Base-by-base conservation (phyloP, 2,329 filamentous ascomycete genomes). In the Zymoseptoria pseudotritici region DNA sequence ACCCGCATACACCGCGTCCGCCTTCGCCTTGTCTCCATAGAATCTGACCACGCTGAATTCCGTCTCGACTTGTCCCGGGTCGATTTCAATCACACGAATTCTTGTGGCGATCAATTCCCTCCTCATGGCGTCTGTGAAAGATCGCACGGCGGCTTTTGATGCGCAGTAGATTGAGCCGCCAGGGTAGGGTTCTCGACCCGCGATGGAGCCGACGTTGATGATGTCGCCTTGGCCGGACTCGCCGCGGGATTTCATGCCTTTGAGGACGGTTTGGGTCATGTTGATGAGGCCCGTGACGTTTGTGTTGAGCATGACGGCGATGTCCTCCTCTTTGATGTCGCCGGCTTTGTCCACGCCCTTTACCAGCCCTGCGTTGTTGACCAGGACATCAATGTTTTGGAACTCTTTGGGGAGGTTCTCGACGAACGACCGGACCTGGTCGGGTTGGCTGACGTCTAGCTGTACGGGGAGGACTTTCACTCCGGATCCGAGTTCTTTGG, bases 201-300 rank as follows among this genome's bases (percentile, higher is more conserved):
- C 92, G 71, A 96, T 92, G 66, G 87, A 91, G 63, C 92, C 92
- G 70, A 97, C 86, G 72, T 97, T 97, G 78, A 99, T 96, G 73
- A 99, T 92, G 73, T 97, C 94, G 68, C 93, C 93, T 51, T 83
- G 80, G 59, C 91, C 92, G 61, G 89, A 87, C 59, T 93, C 82
- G 51, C 65, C 65, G 65, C 79, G 71, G 68, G 83, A 80, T 75
- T 91, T 88, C 81, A 92, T 95, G 72, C 91, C 86, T 56, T 89
- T 86, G 19, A 97, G 77, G 61, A 97, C 81, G 53, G 90, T 90
- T 80, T 99, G 94, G 0, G 94, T 97, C 88, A 97, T 90, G 80
- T 93, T 90, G 79, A 99, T 94, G 36, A 99, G 81, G 26, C 94
- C 94, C 1, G 89, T 94, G 56, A 97, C 92, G 74, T 99, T 99